Conservation (phyloP, 2,329 filamentous ascomycete genomes). For the Leptographium galeiforme region DNA sequence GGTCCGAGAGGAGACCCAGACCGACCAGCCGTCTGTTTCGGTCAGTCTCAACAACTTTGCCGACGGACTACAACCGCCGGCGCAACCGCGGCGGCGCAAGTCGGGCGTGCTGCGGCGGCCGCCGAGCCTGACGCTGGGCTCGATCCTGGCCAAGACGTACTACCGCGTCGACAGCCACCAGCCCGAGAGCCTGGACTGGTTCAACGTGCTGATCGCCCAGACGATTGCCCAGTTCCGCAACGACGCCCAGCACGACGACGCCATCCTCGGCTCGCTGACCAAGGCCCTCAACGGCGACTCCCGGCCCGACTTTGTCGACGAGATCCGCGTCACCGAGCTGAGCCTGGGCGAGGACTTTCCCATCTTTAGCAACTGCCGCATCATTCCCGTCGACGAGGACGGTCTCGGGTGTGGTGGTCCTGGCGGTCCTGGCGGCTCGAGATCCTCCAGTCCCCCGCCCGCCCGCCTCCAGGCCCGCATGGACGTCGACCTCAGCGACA, state of each 20-base stretch:
- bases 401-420: conserved; percentile 37
- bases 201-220: conserved; percentile 93
- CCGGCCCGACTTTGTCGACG: conserved; percentile 82
- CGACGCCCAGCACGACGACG: conserved; percentile 83
- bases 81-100: conserved; percentile 21
- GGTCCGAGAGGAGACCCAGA: conserved; percentile 15
- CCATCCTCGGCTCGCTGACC: conserved; percentile 73
- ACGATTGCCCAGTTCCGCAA: conserved; percentile 90
- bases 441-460: conserved; percentile 27
- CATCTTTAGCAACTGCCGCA: conserved; percentile 94
- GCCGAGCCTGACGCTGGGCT: conserved; percentile 73
- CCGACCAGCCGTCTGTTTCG: too few species aligned
- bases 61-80: conserved; percentile 12
- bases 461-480: conserved; percentile 77
- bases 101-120: conserved; percentile 61
- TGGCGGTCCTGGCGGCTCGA: too few species aligned
- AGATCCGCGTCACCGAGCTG: conserved; percentile 87
- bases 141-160: conserved; percentile 91
- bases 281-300: conserved; percentile 76
- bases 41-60: too few species aligned
- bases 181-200: conserved; percentile 95
- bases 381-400: conserved; percentile 82
- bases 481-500: conserved; percentile 94
- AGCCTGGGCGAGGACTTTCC: conserved; percentile 94
- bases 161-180: conserved; percentile 95